Percentiles rank a stretch among this genome's conserved stretches.
These are phyloP conservation scores for Bryoerythrophyllum caledonicum DNA, from an alignment of 225 moss, liverwort and hornwort species.

Conservation along the genomic window DNA sequence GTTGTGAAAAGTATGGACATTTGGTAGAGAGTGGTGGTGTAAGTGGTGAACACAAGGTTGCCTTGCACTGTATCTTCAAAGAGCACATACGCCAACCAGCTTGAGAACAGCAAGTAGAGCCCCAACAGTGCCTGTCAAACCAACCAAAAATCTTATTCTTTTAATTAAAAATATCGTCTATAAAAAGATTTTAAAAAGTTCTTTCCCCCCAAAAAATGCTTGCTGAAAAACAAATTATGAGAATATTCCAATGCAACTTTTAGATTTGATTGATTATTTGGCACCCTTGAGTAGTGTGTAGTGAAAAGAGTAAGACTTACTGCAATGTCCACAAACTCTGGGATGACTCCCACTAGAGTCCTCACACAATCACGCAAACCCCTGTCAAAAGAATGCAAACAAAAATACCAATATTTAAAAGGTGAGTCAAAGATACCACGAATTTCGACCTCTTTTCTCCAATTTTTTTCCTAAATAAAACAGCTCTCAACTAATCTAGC, in stretches of 20 bases:
- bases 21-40: conserved; percentile 60
- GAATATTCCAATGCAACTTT: no score
- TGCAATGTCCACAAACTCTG: conserved; percentile 77
- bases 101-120: conserved; percentile 78
- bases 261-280: no score
- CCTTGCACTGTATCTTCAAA: conserved; percentile 94
- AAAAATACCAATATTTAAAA: background rate
- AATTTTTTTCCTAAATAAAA: no score
- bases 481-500: no score
- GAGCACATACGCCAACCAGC: conserved; percentile 94
- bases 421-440: no score
- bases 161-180: background rate
- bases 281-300: no score
- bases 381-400: conserved; percentile 32
- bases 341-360: conserved; percentile 71
- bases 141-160: background rate
- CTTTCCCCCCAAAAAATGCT: no score
- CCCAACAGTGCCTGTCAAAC: conserved; percentile 62
- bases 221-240: no score
- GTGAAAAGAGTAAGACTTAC: conserved; percentile 32
- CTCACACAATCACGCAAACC: conserved; percentile 72
- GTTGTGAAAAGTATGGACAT: conserved; percentile 96
- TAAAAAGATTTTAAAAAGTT: background rate
- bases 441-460: no score
- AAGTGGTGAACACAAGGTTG: conserved; percentile 65